phyloP scores from a whole-genome alignment of 495 filamentous ascomycete species.

The Aspergillus incahuasiensis region DNA sequence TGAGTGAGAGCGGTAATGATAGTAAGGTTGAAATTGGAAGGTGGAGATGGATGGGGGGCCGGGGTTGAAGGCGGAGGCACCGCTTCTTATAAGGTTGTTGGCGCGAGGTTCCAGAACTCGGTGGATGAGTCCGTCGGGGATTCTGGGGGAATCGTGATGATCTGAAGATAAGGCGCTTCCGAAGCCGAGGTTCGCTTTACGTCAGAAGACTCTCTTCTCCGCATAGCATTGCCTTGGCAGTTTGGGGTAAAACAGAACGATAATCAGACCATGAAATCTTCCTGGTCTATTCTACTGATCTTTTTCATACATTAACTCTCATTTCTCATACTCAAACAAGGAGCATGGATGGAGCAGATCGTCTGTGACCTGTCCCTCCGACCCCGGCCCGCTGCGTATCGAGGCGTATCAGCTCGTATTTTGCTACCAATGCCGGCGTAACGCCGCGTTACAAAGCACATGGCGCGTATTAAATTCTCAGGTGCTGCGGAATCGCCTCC shows the following conservation, averaged over 20 bases:
- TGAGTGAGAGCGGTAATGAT: neutral
- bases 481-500: conserved; percentile 3
- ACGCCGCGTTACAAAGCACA: conserved; percentile 1
- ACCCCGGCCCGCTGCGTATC: neutral
- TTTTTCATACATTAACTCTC: no score
- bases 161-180: conserved; percentile 29
- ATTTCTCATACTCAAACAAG: no score
- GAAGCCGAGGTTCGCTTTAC: conserved; percentile 40
- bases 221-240: neutral
- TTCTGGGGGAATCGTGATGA: conserved; percentile 34
- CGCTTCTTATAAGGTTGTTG: conserved; percentile 10
- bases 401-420: neutral
- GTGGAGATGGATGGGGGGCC: conserved; percentile 9
- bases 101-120: conserved; percentile 32
- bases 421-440: neutral
- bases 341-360: no score
- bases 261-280: neutral
- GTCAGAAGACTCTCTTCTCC: conserved; percentile 9
- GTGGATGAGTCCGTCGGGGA: conserved; percentile 22
- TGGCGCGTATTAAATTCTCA: neutral
- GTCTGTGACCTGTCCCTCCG: neutral
- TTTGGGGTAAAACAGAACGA: neutral
- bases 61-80: neutral
- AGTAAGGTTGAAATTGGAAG: neutral
- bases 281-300: no score